Base-by-base conservation (phyloP, 805 yeast genomes). In the Barnettozyma salicaria region DNA sequence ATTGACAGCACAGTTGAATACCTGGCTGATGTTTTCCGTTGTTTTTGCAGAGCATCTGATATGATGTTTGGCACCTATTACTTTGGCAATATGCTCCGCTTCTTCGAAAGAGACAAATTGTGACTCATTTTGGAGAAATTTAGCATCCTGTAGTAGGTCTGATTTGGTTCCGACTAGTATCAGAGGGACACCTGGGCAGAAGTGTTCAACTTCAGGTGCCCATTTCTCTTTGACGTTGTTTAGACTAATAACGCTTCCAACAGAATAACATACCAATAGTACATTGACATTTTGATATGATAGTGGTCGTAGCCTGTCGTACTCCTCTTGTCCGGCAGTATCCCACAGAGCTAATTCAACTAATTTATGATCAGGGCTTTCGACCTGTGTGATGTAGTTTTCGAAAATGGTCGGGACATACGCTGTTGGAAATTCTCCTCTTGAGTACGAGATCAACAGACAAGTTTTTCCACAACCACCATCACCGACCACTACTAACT, bases 381-480 rank as follows among this genome's bases (percentile, higher is more conserved):
- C 58, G 3, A 80, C 74, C 27, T 68, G 69, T 7, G 82, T 73
- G 10, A 77, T 76, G 55, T 82, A 82, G 58, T 82, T 84, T 47
- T 84, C 94, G 61, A 86, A 84, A 20, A 86, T 79, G 0, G 92
- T 84, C 1, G 95, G 95, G 6, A 83, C 82, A 53, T 87, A 82
- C 7, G 70, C 67, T 30, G 71, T 73, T 2, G 94, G 92, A 54
- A 82, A 83, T 48, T 67, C 64, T 17, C 82, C 80, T 50, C 78
- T 76, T 4, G 85, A 72, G 55, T 80, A 87, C 14, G 84, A 61
- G 21, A 68, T 62, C 40, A 84, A 53, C 48, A 86, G 58, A 50
- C 89, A 81, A 1, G 95, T 87, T 57, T 86, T 86, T n/a, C 96
- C 96, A 55, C 92, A 80, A 13, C 86, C 89, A 50, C 90, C 88